Conservation (phyloP, 768 basidiomycete species). For the Lyophyllum shimeji region DNA sequence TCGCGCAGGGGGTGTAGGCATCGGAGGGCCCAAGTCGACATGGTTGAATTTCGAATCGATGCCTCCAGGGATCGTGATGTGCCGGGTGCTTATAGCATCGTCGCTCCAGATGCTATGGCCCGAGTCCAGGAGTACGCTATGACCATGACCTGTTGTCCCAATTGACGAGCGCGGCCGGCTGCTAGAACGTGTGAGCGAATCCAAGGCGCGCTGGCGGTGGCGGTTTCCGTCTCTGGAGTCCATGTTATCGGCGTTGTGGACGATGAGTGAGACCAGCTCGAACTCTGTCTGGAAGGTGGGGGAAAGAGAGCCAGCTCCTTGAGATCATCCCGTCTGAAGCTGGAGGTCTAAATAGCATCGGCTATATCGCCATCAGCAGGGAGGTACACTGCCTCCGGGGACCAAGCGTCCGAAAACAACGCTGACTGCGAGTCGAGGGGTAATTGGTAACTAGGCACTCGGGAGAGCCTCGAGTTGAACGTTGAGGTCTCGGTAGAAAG, state of each 20-base stretch:
- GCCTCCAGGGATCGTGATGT: slow-evolving; percentile 9
- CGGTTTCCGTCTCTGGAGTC: slow-evolving; percentile 17
- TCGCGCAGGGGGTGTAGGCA: background rate
- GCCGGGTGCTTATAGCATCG: slow-evolving; percentile 15
- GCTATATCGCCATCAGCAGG: background rate
- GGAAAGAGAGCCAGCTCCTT: slow-evolving; percentile 21
- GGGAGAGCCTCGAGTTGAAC: too few relatives aligned
- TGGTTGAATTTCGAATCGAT: slow-evolving; percentile 16
- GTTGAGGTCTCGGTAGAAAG: too few relatives aligned
- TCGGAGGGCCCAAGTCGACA: slow-evolving; percentile 9
- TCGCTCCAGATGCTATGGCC: slow-evolving; percentile 19
- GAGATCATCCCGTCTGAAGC: background rate
- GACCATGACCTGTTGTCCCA: slow-evolving; percentile 4
- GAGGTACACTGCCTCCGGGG: background rate
- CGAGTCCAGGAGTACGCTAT: slow-evolving; percentile 11
- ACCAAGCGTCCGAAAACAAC: background rate
- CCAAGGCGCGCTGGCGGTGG: slow-evolving; percentile 23
- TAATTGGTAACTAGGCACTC: background rate
- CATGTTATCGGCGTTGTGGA: slow-evolving; percentile 11
- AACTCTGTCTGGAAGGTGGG: slow-evolving; percentile 10
- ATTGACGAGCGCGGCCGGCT: slow-evolving; percentile 10
- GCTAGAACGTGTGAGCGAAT: slow-evolving; percentile 18
- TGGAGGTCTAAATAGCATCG: slow-evolving; percentile 1
- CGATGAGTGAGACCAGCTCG: slow-evolving; percentile 24
- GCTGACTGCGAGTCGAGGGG: too few relatives aligned